Conservation (phyloP, 805 yeast genomes). For the Lipomyces oligophaga region DNA sequence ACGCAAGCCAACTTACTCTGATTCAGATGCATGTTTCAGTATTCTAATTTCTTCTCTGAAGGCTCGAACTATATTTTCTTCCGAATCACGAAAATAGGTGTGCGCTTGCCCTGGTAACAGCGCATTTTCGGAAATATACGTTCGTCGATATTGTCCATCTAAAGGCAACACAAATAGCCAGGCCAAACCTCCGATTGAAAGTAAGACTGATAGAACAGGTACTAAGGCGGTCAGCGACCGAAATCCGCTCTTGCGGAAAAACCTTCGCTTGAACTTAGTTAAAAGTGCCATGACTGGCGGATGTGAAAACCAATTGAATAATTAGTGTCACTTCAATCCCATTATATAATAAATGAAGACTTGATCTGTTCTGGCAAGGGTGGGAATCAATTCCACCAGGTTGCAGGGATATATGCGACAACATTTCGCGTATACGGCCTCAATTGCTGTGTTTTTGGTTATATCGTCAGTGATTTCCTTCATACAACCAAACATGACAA, state of each 20-base stretch:
- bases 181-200: conserved; percentile 42
- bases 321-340: no score
- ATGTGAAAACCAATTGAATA: no score
- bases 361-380: no score
- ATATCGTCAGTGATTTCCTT: no score
- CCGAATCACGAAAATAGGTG: conserved; percentile 86
- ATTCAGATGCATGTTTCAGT: conserved; percentile 33
- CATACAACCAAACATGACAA: no score
- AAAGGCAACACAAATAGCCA: conserved; percentile 65
- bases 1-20: conserved; percentile 17
- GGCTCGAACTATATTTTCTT: conserved; percentile 89
- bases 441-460: no score
- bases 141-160: conserved; percentile 75
- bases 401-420: no score
- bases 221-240: conserved; percentile 3
- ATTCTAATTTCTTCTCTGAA: conserved; percentile 58
- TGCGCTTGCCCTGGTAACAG: conserved; percentile 94
- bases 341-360: no score
- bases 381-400: no score
- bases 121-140: conserved; percentile 94
- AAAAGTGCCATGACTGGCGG: conserved; percentile 6
- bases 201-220: conserved; percentile 6
- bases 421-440: no score
- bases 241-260: not conserved
- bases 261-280: conserved; percentile 1